Evolutionary conservation across 2,329 filamentous ascomycete genomes (phyloP), one percentile per base, ranked within the genome.

Genomic region (Herpotrichia juniperi): DNA sequence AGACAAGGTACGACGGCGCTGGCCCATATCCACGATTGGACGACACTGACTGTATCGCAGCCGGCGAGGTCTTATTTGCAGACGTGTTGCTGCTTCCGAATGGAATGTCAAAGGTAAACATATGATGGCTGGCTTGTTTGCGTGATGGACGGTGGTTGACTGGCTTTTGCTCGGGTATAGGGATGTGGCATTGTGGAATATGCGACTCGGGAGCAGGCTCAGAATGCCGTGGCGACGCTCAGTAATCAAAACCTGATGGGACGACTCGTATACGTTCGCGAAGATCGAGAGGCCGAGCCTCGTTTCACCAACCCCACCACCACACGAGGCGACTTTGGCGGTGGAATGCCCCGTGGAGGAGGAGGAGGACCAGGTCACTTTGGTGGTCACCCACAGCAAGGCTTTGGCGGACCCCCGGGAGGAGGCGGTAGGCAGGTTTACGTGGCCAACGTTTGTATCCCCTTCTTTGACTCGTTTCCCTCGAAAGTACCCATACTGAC

Each of bases 141-240:
- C 80, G 81, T 81, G 86, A 83, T 83, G 91, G 90, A 94, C 91
- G 91, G 92, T 97, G 93, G 96, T 93, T 93, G 93, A 89, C 87
- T 90, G 92, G 90, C 88, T 88, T 71, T 90, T 90, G 88, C 88
- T 86, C 80, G 83, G 88, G 85, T 84, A 89, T 96, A 97, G 93
- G 93, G 94, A 92, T 99, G 93, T 93, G 94, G 94, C 83, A 99
- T 99, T 91, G 94, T 99, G 88, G 94, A 99, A 89, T 99, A 99
- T 87, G 93, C 93, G 78, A 97, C 93, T 71, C 91, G 93, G 87
- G 94, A 99, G 74, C 92, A 99, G 89, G 94, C 94, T 75, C 94
- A 97, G 79, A 89, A 91, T 78, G 94, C 94, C 73, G 94, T 99
- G 81, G 88, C 90, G 77, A 94, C 92, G 74, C 90, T 99, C 79